phyloP scores from a whole-genome alignment of 345 rosid species.

The Eucalyptus guilfoylei region DNA sequence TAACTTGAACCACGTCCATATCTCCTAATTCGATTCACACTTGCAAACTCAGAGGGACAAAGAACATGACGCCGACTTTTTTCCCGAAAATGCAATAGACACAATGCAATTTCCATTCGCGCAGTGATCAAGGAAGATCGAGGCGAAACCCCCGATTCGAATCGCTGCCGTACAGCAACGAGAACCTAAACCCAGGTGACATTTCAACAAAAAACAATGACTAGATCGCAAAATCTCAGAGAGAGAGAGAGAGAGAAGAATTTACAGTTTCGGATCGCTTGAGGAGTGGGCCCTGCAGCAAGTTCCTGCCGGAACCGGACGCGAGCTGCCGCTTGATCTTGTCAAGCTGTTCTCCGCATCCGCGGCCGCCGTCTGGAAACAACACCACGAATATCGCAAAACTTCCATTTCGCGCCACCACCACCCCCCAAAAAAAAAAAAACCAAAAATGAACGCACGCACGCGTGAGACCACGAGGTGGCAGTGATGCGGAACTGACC shows the following conservation, averaged over 20 bases:
- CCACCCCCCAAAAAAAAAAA: background rate
- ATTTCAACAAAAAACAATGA: background rate
- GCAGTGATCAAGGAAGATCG: background rate
- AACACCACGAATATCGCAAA: background rate
- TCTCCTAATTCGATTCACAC: background rate
- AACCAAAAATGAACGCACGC: background rate
- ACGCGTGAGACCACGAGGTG: background rate
- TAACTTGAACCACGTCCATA: background rate
- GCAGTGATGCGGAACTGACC: conserved; percentile 18
- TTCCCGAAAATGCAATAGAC: background rate
- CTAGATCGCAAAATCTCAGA: background rate
- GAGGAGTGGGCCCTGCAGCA: conserved; percentile 94
- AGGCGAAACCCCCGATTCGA: background rate
- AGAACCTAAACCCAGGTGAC: background rate
- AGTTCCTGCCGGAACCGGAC: conserved; percentile 80
- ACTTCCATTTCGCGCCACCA: too few species aligned
- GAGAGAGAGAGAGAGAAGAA: background rate
- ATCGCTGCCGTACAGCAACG: background rate
- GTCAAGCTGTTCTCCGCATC: conserved; percentile 75
- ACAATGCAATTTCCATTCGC: background rate
- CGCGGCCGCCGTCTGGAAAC: conserved; percentile 33
- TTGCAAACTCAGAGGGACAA: background rate
- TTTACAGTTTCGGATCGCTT: conserved; percentile 89
- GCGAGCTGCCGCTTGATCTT: conserved; percentile 95
- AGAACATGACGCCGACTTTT: background rate